Evolutionary conservation across 805 yeast species (phyloP), one percentile per base, ranked within the genome.

Genomic region (Cyberlindnera misumaiensis): DNA sequence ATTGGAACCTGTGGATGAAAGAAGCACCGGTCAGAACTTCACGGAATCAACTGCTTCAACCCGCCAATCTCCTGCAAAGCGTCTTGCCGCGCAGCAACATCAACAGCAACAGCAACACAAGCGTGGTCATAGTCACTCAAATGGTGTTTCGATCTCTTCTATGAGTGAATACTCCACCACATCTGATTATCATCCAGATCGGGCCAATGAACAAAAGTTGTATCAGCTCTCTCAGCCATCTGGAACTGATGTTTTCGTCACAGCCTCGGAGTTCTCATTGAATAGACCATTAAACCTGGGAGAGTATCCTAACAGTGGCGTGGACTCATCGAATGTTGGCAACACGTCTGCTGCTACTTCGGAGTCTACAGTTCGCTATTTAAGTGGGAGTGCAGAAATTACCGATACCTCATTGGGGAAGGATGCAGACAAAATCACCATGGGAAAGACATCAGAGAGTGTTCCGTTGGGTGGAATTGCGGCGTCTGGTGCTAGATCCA

Each of bases 221-320:
- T 51, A 52, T 31, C 47, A 45, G 18, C 28, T 52, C 27, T 45
- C 53, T 1, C 28, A 30, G 7, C 36, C 28, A 8, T 43, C 52
- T 3, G 35, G 34, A 5, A 45, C 57, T 4, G 69, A 64, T 26
- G 56, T 61, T 3, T 65, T 54, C 48, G 64, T 61, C 11, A 65
- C 70, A 2, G 70, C 70, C 1, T 53, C 65, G 0, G 67, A 65
- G 38, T 55, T 65, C 20, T 51, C 59, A 8, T 41, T 55, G 10
- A n/a, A n/a, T n/a, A n/a, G n/a, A n/a, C n/a, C n/a, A n/a, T n/a
- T n/a, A n/a, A n/a, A n/a, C n/a, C 30, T 51, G 39, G 55, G 40
- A 14, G 43, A n/a, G n/a, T 13, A 17, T 22, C 25, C 8, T 11
- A 31, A 31, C 11, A 4, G 34, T 13, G 4, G 6, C 5, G 11